Evolutionary conservation across 1,284 basidiomycete genomes (phyloP).

Genomic region (Cryptococcus sp.): DNA sequence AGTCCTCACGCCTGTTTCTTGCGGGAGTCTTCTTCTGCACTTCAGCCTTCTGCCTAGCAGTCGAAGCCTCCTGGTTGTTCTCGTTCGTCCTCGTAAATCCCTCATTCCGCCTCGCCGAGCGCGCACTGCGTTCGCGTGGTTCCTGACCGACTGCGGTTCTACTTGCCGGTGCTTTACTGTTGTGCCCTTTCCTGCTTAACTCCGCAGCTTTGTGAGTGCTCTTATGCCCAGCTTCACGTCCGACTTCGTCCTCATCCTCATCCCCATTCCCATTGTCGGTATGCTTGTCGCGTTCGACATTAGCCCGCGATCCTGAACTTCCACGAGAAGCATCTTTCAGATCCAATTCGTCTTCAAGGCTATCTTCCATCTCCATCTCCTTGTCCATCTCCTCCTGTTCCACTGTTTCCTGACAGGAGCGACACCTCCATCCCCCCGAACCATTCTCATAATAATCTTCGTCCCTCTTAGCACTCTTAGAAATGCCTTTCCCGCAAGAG

Average conservation of each 20-base stretch:
- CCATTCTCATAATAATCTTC: conserved; percentile 13
- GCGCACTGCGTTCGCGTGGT: no score
- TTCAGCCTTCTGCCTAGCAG: no score
- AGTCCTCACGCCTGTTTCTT: no score
- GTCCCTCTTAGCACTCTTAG: conserved; percentile 1
- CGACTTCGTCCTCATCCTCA: background rate
- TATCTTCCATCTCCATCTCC: background rate
- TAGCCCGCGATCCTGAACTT: background rate
- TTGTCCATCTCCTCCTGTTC: background rate
- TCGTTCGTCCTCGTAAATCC: no score
- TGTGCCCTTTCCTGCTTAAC: no score
- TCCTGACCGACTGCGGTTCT: no score
- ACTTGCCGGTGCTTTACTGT: no score
- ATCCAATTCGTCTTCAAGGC: background rate
- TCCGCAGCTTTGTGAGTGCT: background rate
- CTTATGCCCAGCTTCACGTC: background rate
- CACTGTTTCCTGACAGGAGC: conserved; percentile 10
- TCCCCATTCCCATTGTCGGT: background rate
- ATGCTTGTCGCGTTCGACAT: background rate
- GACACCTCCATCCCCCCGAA: conserved; percentile 11
- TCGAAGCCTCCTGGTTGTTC: no score
- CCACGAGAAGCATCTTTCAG: background rate
- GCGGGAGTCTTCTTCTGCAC: no score
- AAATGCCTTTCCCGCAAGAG: conserved; percentile 7
- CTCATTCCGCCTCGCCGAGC: no score